Base-by-base conservation (phyloP, 345 rosid genomes). In the Melaleuca alternifolia region DNA sequence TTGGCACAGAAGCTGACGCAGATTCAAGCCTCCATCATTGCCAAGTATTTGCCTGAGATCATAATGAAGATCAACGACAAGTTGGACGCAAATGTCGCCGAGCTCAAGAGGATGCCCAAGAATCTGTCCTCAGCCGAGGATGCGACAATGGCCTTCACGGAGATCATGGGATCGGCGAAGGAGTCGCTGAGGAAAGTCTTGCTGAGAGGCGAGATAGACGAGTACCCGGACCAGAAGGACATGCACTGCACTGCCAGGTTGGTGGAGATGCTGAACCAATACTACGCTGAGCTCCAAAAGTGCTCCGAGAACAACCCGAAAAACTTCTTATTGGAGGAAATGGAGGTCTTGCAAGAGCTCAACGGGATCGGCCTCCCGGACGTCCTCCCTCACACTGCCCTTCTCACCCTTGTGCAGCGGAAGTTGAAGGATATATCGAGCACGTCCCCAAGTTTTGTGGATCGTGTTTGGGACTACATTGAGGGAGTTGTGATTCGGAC, bases 181-280 rank as follows among this genome's bases (percentile, higher is more conserved):
- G 94, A 93, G 7, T 92, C 91, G 5, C 86, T 94, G 10, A 30
- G 87, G 28, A 93, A 90, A 41, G 84, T 91, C 21, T 79, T 94
- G 10, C 14, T 92, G 24, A 88, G 90, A 76, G 91, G 93, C 10
- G 94, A 94, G 20, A 91, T 87, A 51, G 89, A 91, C 5, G 94
- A 93, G n/a, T 91, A 62, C 37, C 89, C 85, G 0, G 87, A 92
- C 6, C 92, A 93, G 6, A 28, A 81, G 4, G 11, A 83, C 9
- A 90, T 91, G 91, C 90, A 90, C n/a, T 87, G 89, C 44, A 48
- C 90, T 11, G 89, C 91, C 33, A 88, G 86, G 15, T 56, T 91
- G 54, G 85, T 71, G 15, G 90, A 88, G 56, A 91, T 89, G 92
- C 82, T 91, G 37, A 51, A 84, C 24, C 37, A 48, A 10, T 90